Conservation (phyloP, 176 grass and related monocot genomes). For the Areca catechu region DNA sequence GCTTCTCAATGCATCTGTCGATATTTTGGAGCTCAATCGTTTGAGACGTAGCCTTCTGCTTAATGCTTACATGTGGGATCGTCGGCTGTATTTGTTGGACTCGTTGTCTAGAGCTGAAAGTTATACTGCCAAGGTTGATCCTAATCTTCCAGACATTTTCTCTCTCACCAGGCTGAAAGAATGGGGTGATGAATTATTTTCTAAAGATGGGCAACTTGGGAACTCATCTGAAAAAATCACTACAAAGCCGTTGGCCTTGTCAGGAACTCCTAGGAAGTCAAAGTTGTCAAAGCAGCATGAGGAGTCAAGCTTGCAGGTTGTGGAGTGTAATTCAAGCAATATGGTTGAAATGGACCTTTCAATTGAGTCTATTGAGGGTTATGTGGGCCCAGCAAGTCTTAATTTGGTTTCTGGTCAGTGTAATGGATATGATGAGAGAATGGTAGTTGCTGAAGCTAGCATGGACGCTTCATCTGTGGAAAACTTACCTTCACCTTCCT, state of each 20-base stretch:
- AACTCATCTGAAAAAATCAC: slow-evolving; percentile 16
- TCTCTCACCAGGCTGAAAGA: slow-evolving; percentile 17
- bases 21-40: slow-evolving; percentile 77
- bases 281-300: slow-evolving; percentile 29
- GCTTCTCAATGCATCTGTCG: slow-evolving; percentile 36
- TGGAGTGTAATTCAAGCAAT: slow-evolving; percentile 21
- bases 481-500: slow-evolving; percentile 39
- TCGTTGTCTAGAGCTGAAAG: slow-evolving; percentile 36
- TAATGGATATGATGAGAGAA: slow-evolving; percentile 11
- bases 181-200: slow-evolving; percentile 17
- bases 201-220: slow-evolving; percentile 14
- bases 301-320: slow-evolving; percentile 24
- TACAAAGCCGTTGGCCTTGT: slow-evolving; percentile 9
- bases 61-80: slow-evolving; percentile 72
- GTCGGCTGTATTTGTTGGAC: slow-evolving; percentile 40
- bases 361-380: slow-evolving; percentile 31
- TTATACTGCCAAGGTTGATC: slow-evolving; percentile 19
- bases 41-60: slow-evolving; percentile 61
- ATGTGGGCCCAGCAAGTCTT: slow-evolving; percentile 23
- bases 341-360: slow-evolving; percentile 37
- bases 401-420: slow-evolving; percentile 19
- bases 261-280: slow-evolving; percentile 38
- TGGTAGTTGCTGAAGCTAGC: slow-evolving; percentile 18
- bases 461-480: slow-evolving; percentile 28
- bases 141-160: slow-evolving; percentile 21